Base-by-base conservation (phyloP, 2,329 filamentous ascomycete species). In the Pyricularia pennisetigena region DNA sequence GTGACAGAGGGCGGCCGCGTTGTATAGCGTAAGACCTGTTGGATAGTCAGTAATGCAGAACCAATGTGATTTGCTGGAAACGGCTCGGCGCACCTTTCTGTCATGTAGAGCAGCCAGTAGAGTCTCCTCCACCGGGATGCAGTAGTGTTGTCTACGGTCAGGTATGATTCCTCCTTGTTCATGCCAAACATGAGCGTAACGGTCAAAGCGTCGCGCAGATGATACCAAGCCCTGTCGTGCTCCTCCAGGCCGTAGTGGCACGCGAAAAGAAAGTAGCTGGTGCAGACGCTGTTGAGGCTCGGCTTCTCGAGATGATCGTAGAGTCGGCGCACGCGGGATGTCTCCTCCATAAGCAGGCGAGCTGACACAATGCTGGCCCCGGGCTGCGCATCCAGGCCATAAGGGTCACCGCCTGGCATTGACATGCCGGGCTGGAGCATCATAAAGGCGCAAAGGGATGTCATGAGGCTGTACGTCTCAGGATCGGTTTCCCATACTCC, bases 261-360 rank as follows among this genome's bases (percentile, higher is more conserved):
- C 54, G 86, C 89, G 73, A 92, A 93, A 29, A 94, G 76, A 76
- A 94, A 93, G 77, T 91, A 93, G 68, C 89, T 93, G n/a, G 90
- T 92, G 69, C 88, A 86, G 14, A 92, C 76, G 63, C 81, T 84
- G 72, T 87, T 86, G 69, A 85, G 76, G 9, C 81, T 85, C 8
- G 87, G 83, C 16, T 79, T 79, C 67, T 86, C 85, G 35, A 85
- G 80, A 70, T 87, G 86, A 69, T 90, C 87, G 71, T 83, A 85
- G 26, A 85, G 84, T 74, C 88, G 88, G 68, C 88, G 83, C 4
- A 89, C 86, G n/a, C 86, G 82, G 20, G 88, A 75, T 1, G 85
- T 83, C 76, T 93, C 90, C 65, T 91, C 87, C 71, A 93, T 80
- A 65, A 93, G 80, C 57, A 90, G 78, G 67, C 88, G 86, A 41